These are phyloP conservation scores for Linum tenue DNA, from an alignment of 345 rosid species.

Conservation along the genomic window DNA sequence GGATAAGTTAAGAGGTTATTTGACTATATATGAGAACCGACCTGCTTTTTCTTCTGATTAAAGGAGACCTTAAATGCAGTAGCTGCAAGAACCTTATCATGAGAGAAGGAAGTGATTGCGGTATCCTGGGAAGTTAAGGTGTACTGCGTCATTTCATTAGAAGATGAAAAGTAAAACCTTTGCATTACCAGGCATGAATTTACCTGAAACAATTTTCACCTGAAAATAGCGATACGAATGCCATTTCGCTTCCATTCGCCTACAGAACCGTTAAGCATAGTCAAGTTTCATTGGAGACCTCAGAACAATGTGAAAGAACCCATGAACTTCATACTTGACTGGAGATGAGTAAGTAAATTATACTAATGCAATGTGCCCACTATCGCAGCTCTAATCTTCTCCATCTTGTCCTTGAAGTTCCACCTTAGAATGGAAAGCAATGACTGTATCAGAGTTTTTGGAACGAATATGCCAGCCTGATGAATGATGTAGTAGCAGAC, in stretches of 20 bases:
- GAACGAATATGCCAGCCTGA: too few relatives aligned
- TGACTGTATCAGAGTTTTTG: not conserved
- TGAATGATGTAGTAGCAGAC: too few relatives aligned
- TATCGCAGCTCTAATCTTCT: not conserved
- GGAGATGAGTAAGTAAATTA: not conserved
- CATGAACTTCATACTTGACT: not conserved
- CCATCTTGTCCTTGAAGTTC: slow-evolving; percentile 1
- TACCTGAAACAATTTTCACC: slow-evolving; percentile 56
- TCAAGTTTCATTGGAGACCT: not conserved
- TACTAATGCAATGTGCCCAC: not conserved
- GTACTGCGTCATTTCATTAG: too few relatives aligned
- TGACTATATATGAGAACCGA: too few relatives aligned
- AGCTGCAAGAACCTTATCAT: too few relatives aligned
- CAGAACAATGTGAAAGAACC: not conserved
- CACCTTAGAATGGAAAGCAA: not conserved
- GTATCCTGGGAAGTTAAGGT: too few relatives aligned
- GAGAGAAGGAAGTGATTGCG: too few relatives aligned
- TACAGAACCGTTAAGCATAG: slow-evolving; percentile 15
- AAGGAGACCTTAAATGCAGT: too few relatives aligned
- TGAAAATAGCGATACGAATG: slow-evolving; percentile 49
- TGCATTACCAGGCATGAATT: too few relatives aligned
- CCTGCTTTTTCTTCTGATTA: too few relatives aligned
- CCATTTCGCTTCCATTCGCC: slow-evolving; percentile 73
- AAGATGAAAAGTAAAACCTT: too few relatives aligned
- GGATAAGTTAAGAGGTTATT: too few relatives aligned